phyloP scores from a whole-genome alignment of 176 grass and related monocot genomes.

The Oryza longistaminata region DNA sequence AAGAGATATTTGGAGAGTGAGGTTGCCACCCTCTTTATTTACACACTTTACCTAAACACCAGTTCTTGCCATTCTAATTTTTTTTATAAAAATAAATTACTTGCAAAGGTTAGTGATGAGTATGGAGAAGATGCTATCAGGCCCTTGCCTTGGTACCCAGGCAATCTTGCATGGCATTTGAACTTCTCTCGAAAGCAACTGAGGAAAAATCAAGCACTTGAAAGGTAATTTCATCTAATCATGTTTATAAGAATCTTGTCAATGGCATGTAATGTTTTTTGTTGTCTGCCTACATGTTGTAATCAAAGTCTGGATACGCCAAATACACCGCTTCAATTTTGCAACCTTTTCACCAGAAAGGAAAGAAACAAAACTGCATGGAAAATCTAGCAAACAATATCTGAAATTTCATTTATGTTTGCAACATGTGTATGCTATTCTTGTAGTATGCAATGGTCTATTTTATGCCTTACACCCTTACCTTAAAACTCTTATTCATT shows the following conservation, averaged over 20 bases:
- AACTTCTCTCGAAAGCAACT: constrained; percentile 93
- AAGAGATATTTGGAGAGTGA: constrained; percentile 64
- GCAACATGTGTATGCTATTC: neutral
- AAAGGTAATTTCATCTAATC: constrained; percentile 57
- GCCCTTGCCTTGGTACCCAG: constrained; percentile 85
- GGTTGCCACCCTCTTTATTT: constrained; percentile 41
- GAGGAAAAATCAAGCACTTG: constrained; percentile 81
- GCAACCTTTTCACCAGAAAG: neutral
- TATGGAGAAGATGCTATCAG: constrained; percentile 68
- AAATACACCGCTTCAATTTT: neutral
- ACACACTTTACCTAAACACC: neutral
- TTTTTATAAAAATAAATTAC: constrained; percentile 7
- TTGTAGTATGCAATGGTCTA: constrained; percentile 17
- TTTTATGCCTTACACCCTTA: neutral
- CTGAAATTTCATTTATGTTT: neutral
- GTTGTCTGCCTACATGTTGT: constrained; percentile 1
- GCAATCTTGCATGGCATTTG: constrained; percentile 93
- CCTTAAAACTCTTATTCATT: neutral
- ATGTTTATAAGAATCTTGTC: constrained; percentile 28
- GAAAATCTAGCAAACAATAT: constrained; percentile 16
- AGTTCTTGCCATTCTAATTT: neutral
- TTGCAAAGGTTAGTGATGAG: constrained; percentile 66
- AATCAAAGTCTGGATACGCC: neutral
- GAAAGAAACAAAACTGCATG: neutral
- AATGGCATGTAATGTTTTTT: neutral